Evolutionary conservation across 1,139 yeast genomes (phyloP).

Genomic region (Nakaseomyces uthaithaninus): DNA sequence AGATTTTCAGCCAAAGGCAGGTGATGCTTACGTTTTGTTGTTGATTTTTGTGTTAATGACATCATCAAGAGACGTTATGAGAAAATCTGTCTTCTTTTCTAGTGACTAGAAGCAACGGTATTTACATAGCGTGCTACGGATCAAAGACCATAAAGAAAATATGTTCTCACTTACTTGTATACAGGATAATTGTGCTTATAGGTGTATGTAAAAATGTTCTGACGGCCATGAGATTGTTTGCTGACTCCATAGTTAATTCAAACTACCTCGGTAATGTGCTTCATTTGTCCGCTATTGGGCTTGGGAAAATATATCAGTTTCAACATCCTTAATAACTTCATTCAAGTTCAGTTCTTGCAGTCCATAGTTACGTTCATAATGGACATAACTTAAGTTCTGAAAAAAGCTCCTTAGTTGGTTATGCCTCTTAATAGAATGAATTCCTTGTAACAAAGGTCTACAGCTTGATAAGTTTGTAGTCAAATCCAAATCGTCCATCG

Average conservation of each 20-base stretch:
- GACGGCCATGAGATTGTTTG: no score
- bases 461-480: conserved; percentile 21
- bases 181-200: no score
- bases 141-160: not conserved
- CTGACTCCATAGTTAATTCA: no score
- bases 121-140: not conserved
- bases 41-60: no score
- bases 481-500: conserved; percentile 16
- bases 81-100: no score
- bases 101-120: no score
- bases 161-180: no score
- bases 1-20: conserved; percentile 12
- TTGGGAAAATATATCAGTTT: conserved; percentile 43
- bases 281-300: not conserved
- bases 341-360: conserved; percentile 43
- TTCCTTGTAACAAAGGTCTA: conserved; percentile 44
- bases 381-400: conserved; percentile 59
- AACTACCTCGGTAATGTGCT: no score
- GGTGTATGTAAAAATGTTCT: no score
- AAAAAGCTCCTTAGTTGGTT: conserved; percentile 51
- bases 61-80: no score
- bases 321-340: conserved; percentile 47
- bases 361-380: conserved; percentile 65
- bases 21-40: no score
- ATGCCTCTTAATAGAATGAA: conserved; percentile 38